Base-by-base conservation (phyloP, 805 yeast genomes). In the Metschnikowia vanudenii region DNA sequence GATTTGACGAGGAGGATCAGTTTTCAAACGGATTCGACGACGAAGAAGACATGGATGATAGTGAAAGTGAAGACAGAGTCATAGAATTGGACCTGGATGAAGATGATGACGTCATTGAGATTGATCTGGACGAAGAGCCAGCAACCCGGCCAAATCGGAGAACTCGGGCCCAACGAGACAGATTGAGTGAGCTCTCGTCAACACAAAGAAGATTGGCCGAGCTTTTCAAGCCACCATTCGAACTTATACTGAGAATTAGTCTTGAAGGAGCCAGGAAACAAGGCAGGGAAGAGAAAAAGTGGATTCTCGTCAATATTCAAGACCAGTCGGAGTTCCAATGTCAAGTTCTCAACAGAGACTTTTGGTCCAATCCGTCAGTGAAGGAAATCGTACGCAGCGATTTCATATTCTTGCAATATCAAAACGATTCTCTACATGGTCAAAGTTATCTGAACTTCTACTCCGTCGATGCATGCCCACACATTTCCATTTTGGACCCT, bases 191-290 rank as follows among this genome's bases (percentile, higher is more conserved):
- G 40, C 65, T 81, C 42, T 49, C 70, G 69, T 51, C 80, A 16
- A 80, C 75, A 41, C 89, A 80, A 65, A 74, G 81, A 53, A 73
- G 95, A 41, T 70, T 94, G 39, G 97, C 96, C 4, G 77, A 77
- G 51, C 71, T 94, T 24, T 94, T 92, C 65, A 75, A 92, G 51
- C 98, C 99, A 0, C 99, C 99, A 0, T 92, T 88, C 69, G 97
- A 92, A 56, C 69, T 94, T 29, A 89, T 94, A 59, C 74, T 82
- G 17, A 81, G 77, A 53, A 53, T 81, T 14, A 80, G 79, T 44
- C 63, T 94, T n/a, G 94, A 88, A 34, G 70, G 73, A 5, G 98
- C 98, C 2, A 87, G 83, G 54, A 53, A 58, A 1, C 73, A 75
- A 50, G 97, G 96, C 1, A 76, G 84, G 47, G 66, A 64, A 28